Evolutionary conservation across 2,329 filamentous ascomycete genomes (phyloP).

Genomic region (Daldinia eschscholtzii): DNA sequence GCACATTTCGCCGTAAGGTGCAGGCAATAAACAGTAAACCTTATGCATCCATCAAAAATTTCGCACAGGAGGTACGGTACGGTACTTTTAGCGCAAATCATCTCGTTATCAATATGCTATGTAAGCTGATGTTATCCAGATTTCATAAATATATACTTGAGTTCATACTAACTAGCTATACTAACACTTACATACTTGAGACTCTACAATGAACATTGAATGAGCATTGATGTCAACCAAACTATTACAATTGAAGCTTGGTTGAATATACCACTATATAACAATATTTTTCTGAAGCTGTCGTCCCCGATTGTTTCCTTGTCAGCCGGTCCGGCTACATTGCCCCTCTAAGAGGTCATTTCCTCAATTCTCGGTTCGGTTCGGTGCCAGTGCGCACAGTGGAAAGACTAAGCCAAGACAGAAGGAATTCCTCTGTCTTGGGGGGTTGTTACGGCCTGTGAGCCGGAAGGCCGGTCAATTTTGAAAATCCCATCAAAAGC

Average conservation of each 20-base stretch:
- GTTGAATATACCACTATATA: not conserved
- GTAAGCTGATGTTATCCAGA: slow-evolving; percentile 13
- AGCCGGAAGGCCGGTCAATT: slow-evolving; percentile 48
- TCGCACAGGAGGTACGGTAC: slow-evolving; percentile 3
- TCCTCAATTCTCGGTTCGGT: slow-evolving; percentile 39
- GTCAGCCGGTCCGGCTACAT: slow-evolving; percentile 30
- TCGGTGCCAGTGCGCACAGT: slow-evolving; percentile 39
- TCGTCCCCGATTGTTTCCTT: slow-evolving; percentile 18
- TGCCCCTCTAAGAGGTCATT: slow-evolving; percentile 13
- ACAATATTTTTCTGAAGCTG: slow-evolving; percentile 16
- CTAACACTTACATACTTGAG: not conserved
- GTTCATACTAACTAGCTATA: not conserved
- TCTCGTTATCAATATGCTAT: slow-evolving; percentile 9
- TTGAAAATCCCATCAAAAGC: slow-evolving; percentile 35
- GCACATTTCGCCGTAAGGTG: not conserved
- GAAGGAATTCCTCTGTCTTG: slow-evolving; percentile 33
- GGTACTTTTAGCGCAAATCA: slow-evolving; percentile 5
- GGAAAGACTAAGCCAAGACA: slow-evolving; percentile 43
- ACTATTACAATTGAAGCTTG: slow-evolving; percentile 9
- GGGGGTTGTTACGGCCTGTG: slow-evolving; percentile 35
- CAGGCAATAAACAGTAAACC: slow-evolving; percentile 7
- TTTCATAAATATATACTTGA: slow-evolving; percentile 7
- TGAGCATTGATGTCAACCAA: slow-evolving; percentile 16
- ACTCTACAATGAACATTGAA: slow-evolving; percentile 21
- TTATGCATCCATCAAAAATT: slow-evolving; percentile 9